Conservation (phyloP, 148 eudicot genomes). For the Rhododendron williamsianum region DNA sequence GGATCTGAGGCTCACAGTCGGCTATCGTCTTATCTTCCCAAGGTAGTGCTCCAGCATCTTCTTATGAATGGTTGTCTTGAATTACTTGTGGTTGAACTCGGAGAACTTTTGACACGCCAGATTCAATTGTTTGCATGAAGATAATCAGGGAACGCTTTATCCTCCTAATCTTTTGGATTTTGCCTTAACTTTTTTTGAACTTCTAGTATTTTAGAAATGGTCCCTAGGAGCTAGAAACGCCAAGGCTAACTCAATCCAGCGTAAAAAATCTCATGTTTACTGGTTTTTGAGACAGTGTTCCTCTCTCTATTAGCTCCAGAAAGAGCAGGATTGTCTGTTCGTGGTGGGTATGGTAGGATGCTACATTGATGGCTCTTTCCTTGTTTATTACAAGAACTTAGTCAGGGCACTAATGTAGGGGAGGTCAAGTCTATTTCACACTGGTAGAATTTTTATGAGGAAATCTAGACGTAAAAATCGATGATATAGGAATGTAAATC, state of each 20-base stretch:
- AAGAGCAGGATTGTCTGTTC: neutral
- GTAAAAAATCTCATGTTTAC: neutral
- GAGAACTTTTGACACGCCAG: neutral
- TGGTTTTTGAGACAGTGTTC: neutral
- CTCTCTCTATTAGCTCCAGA: neutral
- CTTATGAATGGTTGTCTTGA: neutral
- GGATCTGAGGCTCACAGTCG: slow-evolving; percentile 71
- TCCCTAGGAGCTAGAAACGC: neutral
- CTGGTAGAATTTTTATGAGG: neutral
- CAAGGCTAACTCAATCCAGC: neutral
- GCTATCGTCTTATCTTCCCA: slow-evolving; percentile 61
- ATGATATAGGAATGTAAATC: neutral
- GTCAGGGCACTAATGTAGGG: neutral
- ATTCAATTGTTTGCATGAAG: neutral
- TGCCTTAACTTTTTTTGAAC: neutral
- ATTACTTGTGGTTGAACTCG: neutral
- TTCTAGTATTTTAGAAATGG: neutral
- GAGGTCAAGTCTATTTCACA: neutral
- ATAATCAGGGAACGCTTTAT: neutral
- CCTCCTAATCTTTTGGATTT: neutral
- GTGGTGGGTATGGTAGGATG: neutral
- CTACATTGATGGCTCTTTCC: neutral
- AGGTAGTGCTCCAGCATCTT: slow-evolving; percentile 33
- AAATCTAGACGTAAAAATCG: neutral
- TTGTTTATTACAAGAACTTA: neutral